phyloP scores from a whole-genome alignment of 805 yeast genomes.

The Saccharomycopsis fodiens region DNA sequence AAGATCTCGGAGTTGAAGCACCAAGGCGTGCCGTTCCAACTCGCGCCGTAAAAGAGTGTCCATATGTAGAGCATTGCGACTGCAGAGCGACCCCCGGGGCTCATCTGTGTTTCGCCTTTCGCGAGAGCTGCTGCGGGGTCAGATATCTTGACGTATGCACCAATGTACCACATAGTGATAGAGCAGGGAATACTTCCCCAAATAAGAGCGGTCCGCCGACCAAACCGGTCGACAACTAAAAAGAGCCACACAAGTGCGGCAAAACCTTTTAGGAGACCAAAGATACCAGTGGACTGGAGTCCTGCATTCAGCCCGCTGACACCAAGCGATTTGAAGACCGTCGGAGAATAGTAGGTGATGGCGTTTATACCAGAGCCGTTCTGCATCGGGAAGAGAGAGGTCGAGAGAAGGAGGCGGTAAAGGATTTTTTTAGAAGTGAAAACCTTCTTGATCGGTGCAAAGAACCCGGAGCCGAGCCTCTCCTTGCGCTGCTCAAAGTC shows the following conservation, averaged over 20 bases:
- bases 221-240: neutral
- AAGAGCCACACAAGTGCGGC: neutral
- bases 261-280: neutral
- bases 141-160: neutral
- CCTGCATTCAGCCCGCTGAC: neutral
- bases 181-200: neutral
- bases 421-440: neutral
- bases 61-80: neutral
- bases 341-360: constrained; percentile 33
- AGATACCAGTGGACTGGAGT: neutral
- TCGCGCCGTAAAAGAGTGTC: neutral
- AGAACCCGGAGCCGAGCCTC: neutral
- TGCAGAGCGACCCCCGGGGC: neutral
- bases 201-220: neutral
- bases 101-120: neutral
- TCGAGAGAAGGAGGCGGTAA: neutral
- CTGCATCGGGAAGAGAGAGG: neutral
- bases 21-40: neutral
- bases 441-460: neutral
- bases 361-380: constrained; percentile 37
- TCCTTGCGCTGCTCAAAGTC: neutral
- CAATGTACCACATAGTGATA: neutral
- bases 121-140: neutral
- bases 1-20: neutral
- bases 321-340: constrained; percentile 28